Percentiles rank a stretch among this genome's conserved stretches.
Conservation (phyloP, 768 basidiomycete genomes). For the Chalciporus piperatus region DNA sequence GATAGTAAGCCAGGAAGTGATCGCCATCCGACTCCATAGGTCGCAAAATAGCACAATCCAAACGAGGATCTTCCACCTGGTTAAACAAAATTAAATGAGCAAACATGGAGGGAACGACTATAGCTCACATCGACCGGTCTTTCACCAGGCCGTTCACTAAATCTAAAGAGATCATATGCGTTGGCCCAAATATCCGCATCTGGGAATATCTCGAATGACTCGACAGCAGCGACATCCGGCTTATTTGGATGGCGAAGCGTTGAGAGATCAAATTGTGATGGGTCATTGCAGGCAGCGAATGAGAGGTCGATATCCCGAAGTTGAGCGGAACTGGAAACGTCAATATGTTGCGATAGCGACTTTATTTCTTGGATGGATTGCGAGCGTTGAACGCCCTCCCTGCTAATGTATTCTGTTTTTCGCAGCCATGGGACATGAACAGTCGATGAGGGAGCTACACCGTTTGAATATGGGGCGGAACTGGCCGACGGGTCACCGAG, state of each 20-base stretch:
- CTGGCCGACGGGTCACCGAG: slow-evolving; percentile 61
- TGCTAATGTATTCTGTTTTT: slow-evolving; percentile 85
- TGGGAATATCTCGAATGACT: slow-evolving; percentile 80
- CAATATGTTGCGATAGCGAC: slow-evolving; percentile 49
- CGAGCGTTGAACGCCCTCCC: slow-evolving; percentile 50
- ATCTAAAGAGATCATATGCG: slow-evolving; percentile 83
- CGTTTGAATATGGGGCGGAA: slow-evolving; percentile 41
- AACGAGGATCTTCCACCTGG: slow-evolving; percentile 71
- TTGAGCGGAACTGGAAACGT: slow-evolving; percentile 73
- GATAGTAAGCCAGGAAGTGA: slow-evolving; percentile 83
- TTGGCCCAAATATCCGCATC: slow-evolving; percentile 88
- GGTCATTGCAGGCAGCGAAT: slow-evolving; percentile 53
- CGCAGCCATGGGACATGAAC: slow-evolving; percentile 86
- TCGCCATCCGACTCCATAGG: slow-evolving; percentile 89
- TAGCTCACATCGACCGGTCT: slow-evolving; percentile 58
- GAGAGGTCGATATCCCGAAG: slow-evolving; percentile 77
- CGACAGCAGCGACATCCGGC: slow-evolving; percentile 67
- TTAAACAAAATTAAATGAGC: neutral
- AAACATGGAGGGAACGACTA: neutral
- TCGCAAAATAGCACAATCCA: slow-evolving; percentile 82
- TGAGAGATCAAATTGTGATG: slow-evolving; percentile 57
- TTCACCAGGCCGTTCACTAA: slow-evolving; percentile 86
- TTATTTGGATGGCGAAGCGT: slow-evolving; percentile 77
- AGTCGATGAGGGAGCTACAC: slow-evolving; percentile 34
- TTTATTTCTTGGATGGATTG: slow-evolving; percentile 51